Base-by-base conservation (phyloP, 1,284 basidiomycete species). In the Ustilago tritici region DNA sequence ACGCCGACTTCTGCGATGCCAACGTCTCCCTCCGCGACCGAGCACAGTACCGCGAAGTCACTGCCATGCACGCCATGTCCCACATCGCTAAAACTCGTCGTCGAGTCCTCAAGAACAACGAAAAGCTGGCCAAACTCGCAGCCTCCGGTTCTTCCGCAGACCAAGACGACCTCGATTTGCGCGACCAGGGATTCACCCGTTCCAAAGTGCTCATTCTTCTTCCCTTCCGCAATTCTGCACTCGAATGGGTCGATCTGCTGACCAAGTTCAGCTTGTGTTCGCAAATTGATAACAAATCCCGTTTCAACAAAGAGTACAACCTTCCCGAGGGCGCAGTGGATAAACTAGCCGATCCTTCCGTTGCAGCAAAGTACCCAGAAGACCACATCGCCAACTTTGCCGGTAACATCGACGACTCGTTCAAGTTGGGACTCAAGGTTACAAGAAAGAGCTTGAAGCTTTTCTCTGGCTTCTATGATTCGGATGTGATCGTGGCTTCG, bases 371-470 rank as follows among this genome's bases (percentile, higher is more conserved):
- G 35, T 95, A 95, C 84, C 93, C 97, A 0, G 85, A 87, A 10
- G 97, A 99, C 83, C 97, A 99, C 85, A 90, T 96, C 15, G 93
- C 94, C 81, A 97, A 91, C 68, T 98, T 99, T 89, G 90, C 90
- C 75, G 97, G 97, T n/a, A 99, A 99, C 86, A 91, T 95, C 54
- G 97, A 99, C 85, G 97, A 99, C 87, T 94, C 91, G 81, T 99
- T 99, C 87, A 89, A 93, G 77, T 88, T 98, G 34, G 96, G 96
- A 0, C 88, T 98, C 82, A 98, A 98, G 88, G 87, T 99, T 78
- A 98, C 95, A 3, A 89, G 92, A 82, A 98, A 97, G 88, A 93
- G 90, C 62, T 89, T 95, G 55, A 94, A 93, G 86, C 88, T 95
- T 85, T 98, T 92, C 87, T 90, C 93, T 28, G 93, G 92, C 79